Base-by-base conservation (phyloP, 192 early-diverging fungal species). In the Linnemannia elongata region DNA sequence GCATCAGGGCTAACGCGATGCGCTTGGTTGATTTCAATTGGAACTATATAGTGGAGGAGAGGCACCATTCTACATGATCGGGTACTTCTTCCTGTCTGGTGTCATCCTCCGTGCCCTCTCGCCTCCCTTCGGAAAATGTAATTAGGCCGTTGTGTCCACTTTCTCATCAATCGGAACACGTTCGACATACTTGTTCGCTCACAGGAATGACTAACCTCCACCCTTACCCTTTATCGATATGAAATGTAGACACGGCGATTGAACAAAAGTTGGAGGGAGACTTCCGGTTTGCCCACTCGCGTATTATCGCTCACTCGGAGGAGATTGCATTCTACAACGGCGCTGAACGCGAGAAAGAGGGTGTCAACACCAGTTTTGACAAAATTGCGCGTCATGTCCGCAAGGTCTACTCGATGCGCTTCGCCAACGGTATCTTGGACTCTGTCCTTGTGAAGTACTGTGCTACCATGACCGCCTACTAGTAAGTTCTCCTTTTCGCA, bases 251-350 rank as follows among this genome's bases (percentile, higher is more conserved):
- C 82, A 94, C 93, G 18, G 96, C 95, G 12, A 89, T 93, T 72
- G 95, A 97, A 72, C 95, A 96, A 82, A 94, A 93, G 45, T 88
- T 97, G 30, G 93, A 93, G 57, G 96, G 95, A 55, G 96, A 96
- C 69, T 95, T 97, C 90, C 92, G 96, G 20, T 96, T 93, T 79
- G 92, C 94, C 24, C 96, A 97, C 81, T 94, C 94, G 12, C 93
- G 96, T 35, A 92, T 97, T n/a, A 95, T 97, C 68, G 92, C 94
- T 69, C 94, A 97, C 77, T 95, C 96, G 4, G 96, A 96, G 78
- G 95, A 96, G 76, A 93, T 97, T 76, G 96, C 95, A 3, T 93
- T 97, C 57, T 96, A 96, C 72, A 82, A 88, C 55, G 96, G 96
- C 77, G 92, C 90, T 6, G 88, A 92, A 20, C 83, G 94, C 22